Percentiles rank a stretch among this genome's conserved stretches.
Evolutionary conservation across 2,329 filamentous ascomycete genomes (phyloP).

Genomic region (Blastomyces percursus): DNA sequence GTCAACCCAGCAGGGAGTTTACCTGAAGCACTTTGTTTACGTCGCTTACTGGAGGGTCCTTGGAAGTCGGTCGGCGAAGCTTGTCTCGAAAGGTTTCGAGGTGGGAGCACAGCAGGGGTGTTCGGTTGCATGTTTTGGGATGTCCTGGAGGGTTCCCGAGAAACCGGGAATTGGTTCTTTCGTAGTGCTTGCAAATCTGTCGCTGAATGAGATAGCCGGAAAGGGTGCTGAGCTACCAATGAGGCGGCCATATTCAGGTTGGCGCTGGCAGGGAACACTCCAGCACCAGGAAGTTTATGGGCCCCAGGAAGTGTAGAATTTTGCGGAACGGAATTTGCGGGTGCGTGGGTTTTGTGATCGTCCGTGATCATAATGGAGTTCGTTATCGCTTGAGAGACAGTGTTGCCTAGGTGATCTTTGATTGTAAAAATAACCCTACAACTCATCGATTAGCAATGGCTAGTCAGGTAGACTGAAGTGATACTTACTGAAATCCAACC

Average conservation of each 20-base stretch:
- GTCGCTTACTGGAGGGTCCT: constrained; percentile 63
- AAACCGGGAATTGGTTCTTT: constrained; percentile 37
- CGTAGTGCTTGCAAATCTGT: constrained; percentile 53
- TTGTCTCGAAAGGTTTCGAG: constrained; percentile 59
- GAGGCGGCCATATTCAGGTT: constrained; percentile 23
- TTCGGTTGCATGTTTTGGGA: constrained; percentile 28
- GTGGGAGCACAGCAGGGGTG: constrained; percentile 40
- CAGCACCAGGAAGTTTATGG: constrained; percentile 33
- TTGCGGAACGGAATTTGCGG: constrained; percentile 24
- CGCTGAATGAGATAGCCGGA: constrained; percentile 49
- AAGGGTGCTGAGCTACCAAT: constrained; percentile 32
- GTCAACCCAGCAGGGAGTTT: constrained; percentile 63
- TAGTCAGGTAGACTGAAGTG: neutral
- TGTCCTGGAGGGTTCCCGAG: constrained; percentile 30
- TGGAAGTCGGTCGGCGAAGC: constrained; percentile 55
- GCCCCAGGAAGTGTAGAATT: constrained; percentile 28
- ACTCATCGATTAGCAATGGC: constrained; percentile 15
- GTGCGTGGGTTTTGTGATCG: constrained; percentile 78
- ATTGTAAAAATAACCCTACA: constrained; percentile 78
- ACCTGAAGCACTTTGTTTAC: constrained; percentile 60
- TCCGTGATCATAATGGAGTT: constrained; percentile 94
- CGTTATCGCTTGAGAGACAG: constrained; percentile 75
- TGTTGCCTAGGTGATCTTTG: constrained; percentile 63
- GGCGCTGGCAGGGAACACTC: constrained; percentile 32
- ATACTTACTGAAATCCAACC: constrained; percentile 58